phyloP scores from a whole-genome alignment of 352 stramenopile genomes.

The Albugo laibachii region DNA sequence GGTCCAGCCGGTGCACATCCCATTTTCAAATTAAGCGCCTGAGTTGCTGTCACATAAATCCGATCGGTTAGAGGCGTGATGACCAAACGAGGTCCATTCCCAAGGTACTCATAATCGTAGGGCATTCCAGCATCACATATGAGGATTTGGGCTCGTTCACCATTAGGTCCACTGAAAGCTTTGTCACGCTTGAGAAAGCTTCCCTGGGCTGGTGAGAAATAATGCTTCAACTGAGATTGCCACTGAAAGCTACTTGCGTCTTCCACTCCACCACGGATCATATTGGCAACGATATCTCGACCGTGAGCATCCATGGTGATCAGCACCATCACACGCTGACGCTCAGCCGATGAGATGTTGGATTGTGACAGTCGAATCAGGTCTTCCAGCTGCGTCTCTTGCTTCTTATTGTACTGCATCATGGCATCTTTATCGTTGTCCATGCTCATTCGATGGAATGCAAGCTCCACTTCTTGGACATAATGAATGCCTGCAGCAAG shows the following conservation, averaged over 20 bases:
- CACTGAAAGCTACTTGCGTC: conserved; percentile 82
- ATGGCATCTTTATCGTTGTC: conserved; percentile 72
- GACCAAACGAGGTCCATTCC: conserved; percentile 86
- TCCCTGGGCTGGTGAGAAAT: conserved; percentile 73
- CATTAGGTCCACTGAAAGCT: conserved; percentile 66
- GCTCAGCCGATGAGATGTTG: conserved; percentile 82
- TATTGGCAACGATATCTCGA: conserved; percentile 90
- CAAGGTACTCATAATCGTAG: conserved; percentile 95
- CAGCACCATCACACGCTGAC: conserved; percentile 87
- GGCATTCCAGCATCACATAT: conserved; percentile 87
- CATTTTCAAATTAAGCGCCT: conserved; percentile 87
- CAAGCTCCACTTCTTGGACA: conserved; percentile 79
- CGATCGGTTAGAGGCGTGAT: conserved; percentile 92
- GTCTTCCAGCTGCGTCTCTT: conserved; percentile 87
- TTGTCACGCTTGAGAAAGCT: conserved; percentile 84
- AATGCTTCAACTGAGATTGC: conserved; percentile 92
- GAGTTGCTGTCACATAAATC: conserved; percentile 92
- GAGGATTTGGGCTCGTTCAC: conserved; percentile 62
- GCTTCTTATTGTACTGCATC: conserved; percentile 79
- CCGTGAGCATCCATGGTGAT: conserved; percentile 93
- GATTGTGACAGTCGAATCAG: conserved; percentile 85
- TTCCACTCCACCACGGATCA: conserved; percentile 80
- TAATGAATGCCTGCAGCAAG: conserved; percentile 86
- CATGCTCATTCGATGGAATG: conserved; percentile 53
- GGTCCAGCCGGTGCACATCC: conserved; percentile 60